These are phyloP conservation scores for Vicia faba DNA, from an alignment of 306 rosid genomes.

Conservation along the genomic window DNA sequence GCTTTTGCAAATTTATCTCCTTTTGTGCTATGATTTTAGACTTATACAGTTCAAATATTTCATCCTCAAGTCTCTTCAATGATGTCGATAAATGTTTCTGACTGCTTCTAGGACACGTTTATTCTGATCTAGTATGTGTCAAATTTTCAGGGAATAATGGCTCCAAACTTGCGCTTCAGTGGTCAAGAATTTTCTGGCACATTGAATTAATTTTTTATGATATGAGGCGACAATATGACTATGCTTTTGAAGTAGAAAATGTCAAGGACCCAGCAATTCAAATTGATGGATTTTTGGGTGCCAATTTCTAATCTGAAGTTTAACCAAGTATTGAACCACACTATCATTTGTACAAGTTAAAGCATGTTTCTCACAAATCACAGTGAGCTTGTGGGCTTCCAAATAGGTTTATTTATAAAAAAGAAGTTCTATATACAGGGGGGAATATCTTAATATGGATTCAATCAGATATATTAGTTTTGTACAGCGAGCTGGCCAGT, in stretches of 20 bases:
- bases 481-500: slow-evolving; percentile 15
- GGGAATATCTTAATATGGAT: not conserved
- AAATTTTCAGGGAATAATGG: slow-evolving; percentile 10
- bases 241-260: slow-evolving; percentile 15
- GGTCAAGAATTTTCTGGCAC: slow-evolving; percentile 21
- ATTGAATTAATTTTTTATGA: slow-evolving; percentile 18
- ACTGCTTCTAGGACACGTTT: not conserved
- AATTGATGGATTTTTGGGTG: not conserved
- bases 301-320: not conserved
- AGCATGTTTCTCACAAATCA: slow-evolving; percentile 8
- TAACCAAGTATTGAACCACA: slow-evolving; percentile 13
- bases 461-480: slow-evolving; percentile 8
- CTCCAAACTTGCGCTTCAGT: slow-evolving; percentile 14
- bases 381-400: slow-evolving; percentile 2
- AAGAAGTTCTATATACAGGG: not conserved
- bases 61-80: not conserved
- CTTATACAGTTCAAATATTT: slow-evolving; percentile 23
- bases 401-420: slow-evolving; percentile 6
- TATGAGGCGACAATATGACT: not conserved
- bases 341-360: slow-evolving; percentile 13
- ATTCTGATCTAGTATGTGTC: slow-evolving; percentile 30
- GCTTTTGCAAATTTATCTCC: slow-evolving; percentile 4
- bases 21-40: not conserved
- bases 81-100: not conserved
- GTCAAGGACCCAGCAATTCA: slow-evolving; percentile 18